Base-by-base conservation (phyloP, 2,329 filamentous ascomycete genomes). In the Fusarium annulatum region DNA sequence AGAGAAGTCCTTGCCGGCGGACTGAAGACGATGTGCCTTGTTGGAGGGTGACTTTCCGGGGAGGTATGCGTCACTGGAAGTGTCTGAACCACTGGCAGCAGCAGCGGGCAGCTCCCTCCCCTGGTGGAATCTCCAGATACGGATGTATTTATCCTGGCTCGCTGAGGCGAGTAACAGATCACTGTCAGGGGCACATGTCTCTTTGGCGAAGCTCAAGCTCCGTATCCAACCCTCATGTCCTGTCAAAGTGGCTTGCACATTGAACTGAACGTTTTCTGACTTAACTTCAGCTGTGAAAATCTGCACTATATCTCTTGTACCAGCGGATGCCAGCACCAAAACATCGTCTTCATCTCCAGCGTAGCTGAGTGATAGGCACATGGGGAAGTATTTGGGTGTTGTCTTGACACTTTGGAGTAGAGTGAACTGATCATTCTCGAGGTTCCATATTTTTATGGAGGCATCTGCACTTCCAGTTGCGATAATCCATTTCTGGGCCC, bases 221-320 rank as follows among this genome's bases (percentile, higher is more conserved):
- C 96, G 88, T 52, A 99, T 91, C 96, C 96, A 99, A 64, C 94
- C 96, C 82, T 99, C 96, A 78, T 99, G 96, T 7, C 96, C 96
- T 2, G 90, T 88, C 26, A 99, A 87, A 0, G 91, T 95, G 18
- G 95, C 93, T 69, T 93, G 91, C 12, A 93, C 87, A 34, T 87
- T 86, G 76, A 97, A 97, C 2, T 88, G 82, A 6, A 81, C 74
- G 4, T 80, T 76, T 11, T 81, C 76, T 21, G 76, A 61, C 11
- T 80, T 77, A 39, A 85, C 78, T 9, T 88, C 84, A 4, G 91
- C 86, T 42, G 92, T 88, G 74, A 93, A 96, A 16, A 98, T 86
- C 76, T 98, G 95, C 52, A 99, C 89, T n/a, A 86, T 88, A 64
- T 92, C 92, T 67, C 89, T 92, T 5, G 96, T 98, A 6, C 96